Evolutionary conservation across 1,139 yeast species (phyloP), one percentile per base, ranked within the genome.

Genomic region (Chernovozyma sophiae-reginae): DNA sequence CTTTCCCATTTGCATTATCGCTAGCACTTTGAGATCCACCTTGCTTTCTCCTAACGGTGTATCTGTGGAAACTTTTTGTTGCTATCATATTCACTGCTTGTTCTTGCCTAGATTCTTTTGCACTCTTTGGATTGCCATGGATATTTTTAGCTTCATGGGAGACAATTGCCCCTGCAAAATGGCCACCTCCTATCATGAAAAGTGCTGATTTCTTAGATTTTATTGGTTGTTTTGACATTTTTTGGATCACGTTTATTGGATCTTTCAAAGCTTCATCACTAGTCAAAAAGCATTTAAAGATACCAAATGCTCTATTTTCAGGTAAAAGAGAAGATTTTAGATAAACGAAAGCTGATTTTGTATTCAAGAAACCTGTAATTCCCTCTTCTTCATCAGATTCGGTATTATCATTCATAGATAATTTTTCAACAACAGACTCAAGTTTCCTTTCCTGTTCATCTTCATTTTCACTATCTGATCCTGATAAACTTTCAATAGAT

Each of bases 141-240:
- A 75, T 70, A 29, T 67, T 66, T 44, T 66, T 70, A 17, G 79
- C 80, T 31, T 67, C 67, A 53, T 90, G 97, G 2, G 89, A 79
- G 11, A 94, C 71, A 31, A 92, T 83, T 0, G 96, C 97, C 11
- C 95, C 98, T 0, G 97, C 96, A 66, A 92, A 94, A 62, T 94
- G 97, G 30, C 98, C 99, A 33, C 98, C 97, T 10, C 97, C 97
- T 40, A 92, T 77, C 96, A 94, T 87, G 46, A 92, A 75, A 12
- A 92, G 62, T 1, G 95, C 96, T 3, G 86, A 86, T 43, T 72
- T 68, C 3, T 63, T 47, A 6, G 43, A 44, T 3, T 53, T 47
- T 11, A 48, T 46, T 23, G 49, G 47, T 15, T 43, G 37, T 7
- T 44, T 29, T 23, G 67, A 60, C 54, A 65, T 55, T 10, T 38